phyloP scores from a whole-genome alignment of 2,329 filamentous ascomycete species.

The Curvularia eragrostidis region DNA sequence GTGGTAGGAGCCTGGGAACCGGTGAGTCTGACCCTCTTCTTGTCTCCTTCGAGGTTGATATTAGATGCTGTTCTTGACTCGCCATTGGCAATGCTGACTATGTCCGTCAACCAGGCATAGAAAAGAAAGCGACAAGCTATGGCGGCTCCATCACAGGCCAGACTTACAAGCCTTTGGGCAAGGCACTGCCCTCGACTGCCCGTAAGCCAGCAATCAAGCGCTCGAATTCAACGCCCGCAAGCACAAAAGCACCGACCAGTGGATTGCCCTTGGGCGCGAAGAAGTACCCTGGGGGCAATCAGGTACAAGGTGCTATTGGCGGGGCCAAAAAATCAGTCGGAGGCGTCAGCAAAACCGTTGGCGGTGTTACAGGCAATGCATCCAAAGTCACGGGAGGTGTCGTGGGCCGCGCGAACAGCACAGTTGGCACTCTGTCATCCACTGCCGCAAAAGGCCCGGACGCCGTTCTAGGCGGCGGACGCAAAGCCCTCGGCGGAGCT shows the following conservation, averaged over 20 bases:
- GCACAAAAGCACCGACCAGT: constrained; percentile 25
- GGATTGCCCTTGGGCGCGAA: constrained; percentile 37
- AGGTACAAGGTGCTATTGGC: constrained; percentile 16
- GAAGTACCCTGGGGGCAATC: constrained; percentile 36
- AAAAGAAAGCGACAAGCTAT: constrained; percentile 41
- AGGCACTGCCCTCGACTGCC: constrained; percentile 40
- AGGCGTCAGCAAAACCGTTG: constrained; percentile 22
- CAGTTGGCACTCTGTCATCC: constrained; percentile 13
- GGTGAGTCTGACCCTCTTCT: constrained; percentile 26
- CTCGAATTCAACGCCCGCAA: constrained; percentile 43
- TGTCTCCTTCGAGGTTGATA: neutral
- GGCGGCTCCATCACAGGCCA: constrained; percentile 41
- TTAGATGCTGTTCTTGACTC: neutral
- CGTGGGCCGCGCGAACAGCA: constrained; percentile 23
- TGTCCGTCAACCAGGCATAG: constrained; percentile 31
- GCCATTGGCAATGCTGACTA: neutral
- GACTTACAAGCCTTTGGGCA: constrained; percentile 34
- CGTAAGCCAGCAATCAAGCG: constrained; percentile 42
- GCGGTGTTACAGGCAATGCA: constrained; percentile 16
- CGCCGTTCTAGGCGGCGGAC: constrained; percentile 14
- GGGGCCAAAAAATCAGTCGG: constrained; percentile 34
- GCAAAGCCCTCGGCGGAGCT: constrained; percentile 22
- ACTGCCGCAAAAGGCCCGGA: constrained; percentile 15
- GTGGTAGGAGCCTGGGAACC: constrained; percentile 41
- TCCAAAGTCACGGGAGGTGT: constrained; percentile 17